Evolutionary conservation across 495 filamentous ascomycete species (phyloP).

Genomic region (Amphirosellinia nigrospora): DNA sequence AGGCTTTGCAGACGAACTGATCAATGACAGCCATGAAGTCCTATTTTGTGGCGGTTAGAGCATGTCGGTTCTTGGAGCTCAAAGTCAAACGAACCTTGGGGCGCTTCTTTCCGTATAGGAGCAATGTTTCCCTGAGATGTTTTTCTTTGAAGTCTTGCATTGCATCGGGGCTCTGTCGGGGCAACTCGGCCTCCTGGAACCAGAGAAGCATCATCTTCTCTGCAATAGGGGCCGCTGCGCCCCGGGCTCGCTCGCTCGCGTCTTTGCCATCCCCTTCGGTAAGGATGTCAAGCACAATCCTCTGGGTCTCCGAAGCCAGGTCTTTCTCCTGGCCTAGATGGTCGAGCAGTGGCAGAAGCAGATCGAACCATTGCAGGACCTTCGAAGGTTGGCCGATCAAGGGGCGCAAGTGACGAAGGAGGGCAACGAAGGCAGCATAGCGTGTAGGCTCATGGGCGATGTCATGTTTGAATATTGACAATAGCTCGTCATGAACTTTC

Average conservation of each 20-base stretch:
- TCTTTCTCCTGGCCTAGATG: slow-evolving; percentile 62
- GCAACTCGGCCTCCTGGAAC: slow-evolving; percentile 57
- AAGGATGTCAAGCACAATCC: slow-evolving; percentile 62
- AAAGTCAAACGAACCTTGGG: slow-evolving; percentile 60
- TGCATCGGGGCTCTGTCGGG: slow-evolving; percentile 47
- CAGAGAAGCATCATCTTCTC: slow-evolving; percentile 65
- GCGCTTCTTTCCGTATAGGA: slow-evolving; percentile 67
- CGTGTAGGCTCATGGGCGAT: slow-evolving; percentile 59
- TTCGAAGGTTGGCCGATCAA: slow-evolving; percentile 59
- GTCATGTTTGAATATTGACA: slow-evolving; percentile 62
- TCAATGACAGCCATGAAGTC: slow-evolving; percentile 66
- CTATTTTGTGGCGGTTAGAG: slow-evolving; percentile 43
- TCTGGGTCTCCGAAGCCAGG: slow-evolving; percentile 62
- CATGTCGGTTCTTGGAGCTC: neutral
- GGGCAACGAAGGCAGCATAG: slow-evolving; percentile 65
- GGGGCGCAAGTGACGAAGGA: slow-evolving; percentile 64
- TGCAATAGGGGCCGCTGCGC: slow-evolving; percentile 52
- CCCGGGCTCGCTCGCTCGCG: slow-evolving; percentile 44
- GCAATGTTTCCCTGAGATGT: slow-evolving; percentile 58
- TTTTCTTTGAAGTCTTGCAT: slow-evolving; percentile 60
- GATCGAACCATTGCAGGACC: slow-evolving; percentile 70
- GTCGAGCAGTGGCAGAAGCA: slow-evolving; percentile 65
- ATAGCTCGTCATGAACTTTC: slow-evolving; percentile 70
- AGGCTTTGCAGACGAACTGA: slow-evolving; percentile 62
- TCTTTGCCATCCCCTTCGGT: slow-evolving; percentile 62